Evolutionary conservation across 2,329 filamentous ascomycete genomes (phyloP).

Genomic region (Drechmeria coniospora): DNA sequence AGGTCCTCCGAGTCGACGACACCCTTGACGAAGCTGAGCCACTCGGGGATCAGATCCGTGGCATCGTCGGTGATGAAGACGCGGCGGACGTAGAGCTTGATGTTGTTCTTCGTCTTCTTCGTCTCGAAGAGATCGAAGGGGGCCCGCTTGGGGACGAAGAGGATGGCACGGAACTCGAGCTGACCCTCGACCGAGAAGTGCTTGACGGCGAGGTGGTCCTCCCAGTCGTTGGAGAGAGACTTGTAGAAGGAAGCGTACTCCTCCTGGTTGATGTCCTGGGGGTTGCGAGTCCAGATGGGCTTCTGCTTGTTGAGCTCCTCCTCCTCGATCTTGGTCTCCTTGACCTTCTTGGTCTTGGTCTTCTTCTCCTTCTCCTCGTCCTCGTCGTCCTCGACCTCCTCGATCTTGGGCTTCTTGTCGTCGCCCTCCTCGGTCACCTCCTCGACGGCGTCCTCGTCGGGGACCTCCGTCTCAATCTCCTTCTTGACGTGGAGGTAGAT

Average conservation of each 20-base stretch:
- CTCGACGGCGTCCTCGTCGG: conserved; percentile 73
- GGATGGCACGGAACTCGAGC: conserved; percentile 98
- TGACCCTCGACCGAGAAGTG: conserved; percentile 99
- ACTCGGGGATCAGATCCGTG: conserved; percentile 97
- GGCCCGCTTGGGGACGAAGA: conserved; percentile 98
- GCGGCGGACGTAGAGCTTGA: conserved; percentile 99
- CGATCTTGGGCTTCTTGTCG: conserved; percentile 91
- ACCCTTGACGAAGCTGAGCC: conserved; percentile 99
- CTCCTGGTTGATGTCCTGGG: conserved; percentile 83
- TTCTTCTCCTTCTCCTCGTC: conserved; percentile 81
- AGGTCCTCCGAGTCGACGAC: conserved; percentile 99
- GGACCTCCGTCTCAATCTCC: conserved; percentile 98
- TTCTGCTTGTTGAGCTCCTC: conserved; percentile 99
- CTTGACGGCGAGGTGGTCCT: conserved; percentile 98
- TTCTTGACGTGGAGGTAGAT: conserved; percentile 99
- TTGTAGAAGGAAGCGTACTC: conserved; percentile 99
- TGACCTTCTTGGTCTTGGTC: conserved; percentile 98
- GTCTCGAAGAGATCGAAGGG: conserved; percentile 99
- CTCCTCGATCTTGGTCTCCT: conserved; percentile 96
- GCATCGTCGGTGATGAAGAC: conserved; percentile 99
- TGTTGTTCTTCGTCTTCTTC: conserved; percentile 99
- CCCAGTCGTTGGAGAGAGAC: conserved; percentile 99
- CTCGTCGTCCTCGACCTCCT: conserved; percentile 79
- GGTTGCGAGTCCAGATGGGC: conserved; percentile 99
- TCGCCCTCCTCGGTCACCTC: conserved; percentile 56